These are phyloP conservation scores for Dictyostelium discoideum DNA, from an alignment of 78 protist genomes.

Conservation along the genomic window DNA sequence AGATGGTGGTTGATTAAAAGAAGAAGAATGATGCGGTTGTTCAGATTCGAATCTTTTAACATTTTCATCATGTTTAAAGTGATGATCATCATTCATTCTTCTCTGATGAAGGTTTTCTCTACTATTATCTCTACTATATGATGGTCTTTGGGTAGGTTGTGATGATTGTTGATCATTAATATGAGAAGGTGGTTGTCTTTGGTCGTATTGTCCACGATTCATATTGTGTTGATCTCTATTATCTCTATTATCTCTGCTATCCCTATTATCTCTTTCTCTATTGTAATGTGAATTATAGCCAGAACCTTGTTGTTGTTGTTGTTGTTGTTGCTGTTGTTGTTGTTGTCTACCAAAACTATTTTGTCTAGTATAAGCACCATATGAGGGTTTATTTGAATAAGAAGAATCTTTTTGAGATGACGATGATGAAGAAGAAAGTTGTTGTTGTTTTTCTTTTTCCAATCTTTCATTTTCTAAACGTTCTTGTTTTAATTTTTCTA, in stretches of 20 bases:
- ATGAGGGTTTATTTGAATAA: neutral
- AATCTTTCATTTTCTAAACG: neutral
- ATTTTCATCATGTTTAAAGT: neutral
- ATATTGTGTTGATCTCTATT: neutral
- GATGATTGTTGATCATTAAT: neutral
- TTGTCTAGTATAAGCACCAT: neutral
- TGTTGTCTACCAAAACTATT: neutral
- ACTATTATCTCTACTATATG: neutral
- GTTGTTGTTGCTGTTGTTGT: neutral
- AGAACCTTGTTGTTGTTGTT: neutral
- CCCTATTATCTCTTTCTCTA: neutral
- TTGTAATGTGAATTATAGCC: neutral
- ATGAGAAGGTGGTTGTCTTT: neutral
- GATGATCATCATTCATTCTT: constrained; percentile 14
- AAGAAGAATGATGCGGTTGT: neutral
- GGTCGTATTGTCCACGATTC: neutral
- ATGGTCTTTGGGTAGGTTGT: neutral
- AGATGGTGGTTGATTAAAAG: neutral
- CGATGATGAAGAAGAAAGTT: too few species aligned
- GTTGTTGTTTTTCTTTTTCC: neutral
- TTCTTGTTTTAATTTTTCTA: constrained; percentile 4
- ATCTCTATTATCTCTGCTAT: neutral
- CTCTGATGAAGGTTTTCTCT: neutral
- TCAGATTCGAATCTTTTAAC: constrained; percentile 10
- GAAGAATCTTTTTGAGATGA: neutral